Evolutionary conservation across 805 yeast genomes (phyloP).

Genomic region (Suhomyces faveliae): DNA sequence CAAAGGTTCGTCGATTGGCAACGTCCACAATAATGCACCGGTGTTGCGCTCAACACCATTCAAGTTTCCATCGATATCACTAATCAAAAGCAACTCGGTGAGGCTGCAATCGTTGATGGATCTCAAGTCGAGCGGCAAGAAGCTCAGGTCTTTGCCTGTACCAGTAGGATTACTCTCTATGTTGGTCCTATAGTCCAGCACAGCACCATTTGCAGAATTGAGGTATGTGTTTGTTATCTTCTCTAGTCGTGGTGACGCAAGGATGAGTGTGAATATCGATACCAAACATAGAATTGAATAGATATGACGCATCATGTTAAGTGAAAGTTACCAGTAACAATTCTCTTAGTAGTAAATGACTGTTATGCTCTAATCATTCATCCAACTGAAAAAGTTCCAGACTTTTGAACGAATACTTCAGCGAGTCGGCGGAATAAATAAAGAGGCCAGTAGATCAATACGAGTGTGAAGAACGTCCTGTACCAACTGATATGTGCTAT

Average conservation of each 20-base stretch:
- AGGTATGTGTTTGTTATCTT: conserved; percentile 13
- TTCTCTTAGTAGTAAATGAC: neutral
- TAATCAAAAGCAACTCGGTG: conserved; percentile 60
- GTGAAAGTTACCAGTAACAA: neutral
- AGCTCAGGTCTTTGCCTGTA: conserved; percentile 15
- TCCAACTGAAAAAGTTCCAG: neutral
- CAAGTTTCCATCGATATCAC: conserved; percentile 84
- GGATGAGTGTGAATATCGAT: conserved; percentile 7
- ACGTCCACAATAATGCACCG: conserved; percentile 76
- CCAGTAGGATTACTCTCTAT: neutral
- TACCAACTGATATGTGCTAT: neutral
- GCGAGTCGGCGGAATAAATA: too few species aligned
- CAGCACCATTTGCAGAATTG: conserved; percentile 1
- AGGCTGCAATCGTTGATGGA: conserved; percentile 48
- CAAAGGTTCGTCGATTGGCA: conserved; percentile 63
- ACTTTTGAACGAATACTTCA: neutral
- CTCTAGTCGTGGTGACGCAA: conserved; percentile 23
- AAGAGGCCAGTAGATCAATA: too few species aligned
- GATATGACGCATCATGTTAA: neutral
- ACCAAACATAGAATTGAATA: conserved; percentile 4
- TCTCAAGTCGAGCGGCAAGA: conserved; percentile 37
- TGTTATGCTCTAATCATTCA: neutral
- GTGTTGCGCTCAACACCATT: conserved; percentile 76
- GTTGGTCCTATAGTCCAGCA: neutral
- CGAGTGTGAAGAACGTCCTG: too few species aligned